A percentile compares a stretch with the other conserved stretches of the same genome.
phyloP scores from a whole-genome alignment of 2,329 filamentous ascomycete species.

The Alternaria incomplexa region DNA sequence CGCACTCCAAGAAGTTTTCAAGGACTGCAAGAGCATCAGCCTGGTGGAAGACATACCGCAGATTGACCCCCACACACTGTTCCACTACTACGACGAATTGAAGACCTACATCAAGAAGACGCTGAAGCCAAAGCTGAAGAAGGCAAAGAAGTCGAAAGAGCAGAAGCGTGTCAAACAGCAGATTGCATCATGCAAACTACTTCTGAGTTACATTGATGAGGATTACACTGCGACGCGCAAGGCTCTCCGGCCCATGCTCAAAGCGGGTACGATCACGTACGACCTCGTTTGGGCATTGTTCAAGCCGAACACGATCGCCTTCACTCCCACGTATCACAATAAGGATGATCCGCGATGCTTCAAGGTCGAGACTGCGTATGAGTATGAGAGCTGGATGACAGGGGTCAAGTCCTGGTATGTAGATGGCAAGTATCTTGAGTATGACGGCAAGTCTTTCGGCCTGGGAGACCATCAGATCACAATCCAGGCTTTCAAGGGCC shows the following conservation, averaged over 20 bases:
- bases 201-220: slow-evolving; percentile 78
- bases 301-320: slow-evolving; percentile 84
- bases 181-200: slow-evolving; percentile 70
- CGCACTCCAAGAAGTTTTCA: slow-evolving; percentile 73
- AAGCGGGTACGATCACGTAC: slow-evolving; percentile 85
- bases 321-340: slow-evolving; percentile 76
- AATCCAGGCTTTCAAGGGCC: slow-evolving; percentile 77
- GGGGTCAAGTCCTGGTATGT: slow-evolving; percentile 78
- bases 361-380: slow-evolving; percentile 78
- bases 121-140: slow-evolving; percentile 65
- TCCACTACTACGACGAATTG: slow-evolving; percentile 78
- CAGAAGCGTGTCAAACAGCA: slow-evolving; percentile 65
- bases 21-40: slow-evolving; percentile 77
- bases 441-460: slow-evolving; percentile 85
- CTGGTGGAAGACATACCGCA: slow-evolving; percentile 80
- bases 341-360: slow-evolving; percentile 80
- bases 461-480: slow-evolving; percentile 73
- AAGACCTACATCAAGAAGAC: slow-evolving; percentile 65
- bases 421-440: slow-evolving; percentile 82
- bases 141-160: slow-evolving; percentile 67
- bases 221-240: slow-evolving; percentile 82
- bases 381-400: slow-evolving; percentile 68
- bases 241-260: slow-evolving; percentile 78
- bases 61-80: slow-evolving; percentile 56
- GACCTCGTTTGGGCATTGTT: slow-evolving; percentile 88